Percentiles rank a stretch among this genome's conserved stretches.
These are phyloP conservation scores for Priceomyces melissophilus DNA, from an alignment of 805 yeast genomes.

Conservation along the genomic window DNA sequence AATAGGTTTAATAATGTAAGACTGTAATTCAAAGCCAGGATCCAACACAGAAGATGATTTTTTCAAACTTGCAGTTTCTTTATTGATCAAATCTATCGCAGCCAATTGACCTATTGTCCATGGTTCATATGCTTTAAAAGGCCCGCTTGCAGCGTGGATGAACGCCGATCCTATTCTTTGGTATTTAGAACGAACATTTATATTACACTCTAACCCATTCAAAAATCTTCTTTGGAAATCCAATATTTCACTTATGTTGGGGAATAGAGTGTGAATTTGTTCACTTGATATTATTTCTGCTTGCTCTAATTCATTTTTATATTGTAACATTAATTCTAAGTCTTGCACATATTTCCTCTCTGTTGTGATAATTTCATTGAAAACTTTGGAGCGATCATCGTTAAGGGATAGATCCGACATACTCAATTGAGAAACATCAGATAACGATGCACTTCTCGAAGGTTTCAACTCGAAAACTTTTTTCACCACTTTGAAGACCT, in stretches of 20 bases:
- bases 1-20: conserved; percentile 87
- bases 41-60: conserved; percentile 61
- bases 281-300: conserved; percentile 73
- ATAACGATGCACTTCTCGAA: conserved; percentile 2
- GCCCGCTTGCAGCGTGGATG: conserved; percentile 72
- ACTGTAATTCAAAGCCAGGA: conserved; percentile 85
- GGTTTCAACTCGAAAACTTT: conserved; percentile 40
- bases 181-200: conserved; percentile 63
- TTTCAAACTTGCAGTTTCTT: conserved; percentile 55
- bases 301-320: conserved; percentile 62
- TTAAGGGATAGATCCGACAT: conserved; percentile 29
- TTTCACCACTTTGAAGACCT: conserved; percentile 70
- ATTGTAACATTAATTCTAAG: conserved; percentile 66
- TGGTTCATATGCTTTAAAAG: conserved; percentile 86
- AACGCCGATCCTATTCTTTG: conserved; percentile 90
- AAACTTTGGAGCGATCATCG: conserved; percentile 71
- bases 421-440: conserved; percentile 7
- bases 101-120: conserved; percentile 90
- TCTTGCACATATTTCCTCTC: conserved; percentile 94
- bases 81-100: conserved; percentile 75
- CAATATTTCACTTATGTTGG: conserved; percentile 75
- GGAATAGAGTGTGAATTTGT: conserved; percentile 76
- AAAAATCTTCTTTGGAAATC: conserved; percentile 91
- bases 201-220: conserved; percentile 85
- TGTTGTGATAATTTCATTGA: conserved; percentile 79